Base-by-base conservation (phyloP, 306 rosid species). In the Senna siamea region DNA sequence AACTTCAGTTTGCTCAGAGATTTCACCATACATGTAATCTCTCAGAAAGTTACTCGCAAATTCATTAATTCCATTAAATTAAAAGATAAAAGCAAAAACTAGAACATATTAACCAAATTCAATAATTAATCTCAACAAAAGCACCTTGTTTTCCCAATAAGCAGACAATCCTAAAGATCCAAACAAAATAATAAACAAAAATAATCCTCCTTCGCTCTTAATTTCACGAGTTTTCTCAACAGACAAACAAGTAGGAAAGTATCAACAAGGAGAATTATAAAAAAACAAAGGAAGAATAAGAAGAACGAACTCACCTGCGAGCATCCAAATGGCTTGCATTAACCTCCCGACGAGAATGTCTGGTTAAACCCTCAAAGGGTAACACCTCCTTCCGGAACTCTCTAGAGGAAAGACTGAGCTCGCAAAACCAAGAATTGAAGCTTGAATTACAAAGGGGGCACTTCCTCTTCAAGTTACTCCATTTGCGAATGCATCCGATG, bases 371-470 rank as follows among this genome's bases (percentile, higher is more conserved):
- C 58, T 55, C 56, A 35, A 77, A 12, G 2, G 80, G 75, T 1
- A 89, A 74, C 1, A 63, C 65, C 68, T 82, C 77, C 14, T 65
- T 79, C 48, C n/a, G 80, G 72, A 84, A 88, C 13, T 19, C 37
- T 67, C 50, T 57, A 43, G 85, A 61, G 32, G 86, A 84, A 30
- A 80, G 73, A 40, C 61, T 73, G 75, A 86, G 70, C 0, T 43
- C 38, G 46, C 63, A 77, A 78, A 89, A 71, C 91, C 91, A 86
- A 11, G 87, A 80, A 7, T 76, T 74, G 76, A 84, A 89, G 34
- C 50, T 64, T n/a, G 84, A 72, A 73, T 84, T 89, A 54, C 93
- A 89, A 61, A 86, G 89, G 23, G 93, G 93, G 81, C 91, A 86
- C 20, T 63, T 84, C 12, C 85, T 81, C 66, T 79, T 67, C 65